phyloP scores from a whole-genome alignment of 495 filamentous ascomycete genomes.

The Chaetomidium leptoderma region DNA sequence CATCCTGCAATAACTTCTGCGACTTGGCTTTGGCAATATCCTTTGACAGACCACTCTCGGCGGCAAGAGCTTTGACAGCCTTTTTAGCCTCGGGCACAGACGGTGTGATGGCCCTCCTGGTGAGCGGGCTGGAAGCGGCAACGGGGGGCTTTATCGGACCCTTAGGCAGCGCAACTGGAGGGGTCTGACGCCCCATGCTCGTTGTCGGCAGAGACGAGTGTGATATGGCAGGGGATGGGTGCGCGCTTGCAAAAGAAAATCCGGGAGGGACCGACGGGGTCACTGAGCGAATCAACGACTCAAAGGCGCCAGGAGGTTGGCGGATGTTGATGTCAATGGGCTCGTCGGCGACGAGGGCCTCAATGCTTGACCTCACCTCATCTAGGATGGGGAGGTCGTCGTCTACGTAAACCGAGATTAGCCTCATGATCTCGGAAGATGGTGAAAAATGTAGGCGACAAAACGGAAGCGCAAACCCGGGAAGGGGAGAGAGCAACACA shows the following conservation, averaged over 20 bases:
- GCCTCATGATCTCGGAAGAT: constrained; percentile 29
- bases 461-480: background rate
- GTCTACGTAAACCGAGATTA: constrained; percentile 42
- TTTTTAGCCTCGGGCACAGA: constrained; percentile 41
- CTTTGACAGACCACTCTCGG: constrained; percentile 44
- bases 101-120: constrained; percentile 25
- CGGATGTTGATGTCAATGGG: constrained; percentile 30
- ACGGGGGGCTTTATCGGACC: constrained; percentile 17
- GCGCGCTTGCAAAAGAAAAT: constrained; percentile 54
- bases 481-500: constrained; percentile 15
- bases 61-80: constrained; percentile 43
- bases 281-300: constrained; percentile 45
- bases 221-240: constrained; percentile 41
- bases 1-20: constrained; percentile 47
- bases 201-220: constrained; percentile 22
- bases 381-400: constrained; percentile 49
- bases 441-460: constrained; percentile 7
- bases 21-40: constrained; percentile 45
- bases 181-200: constrained; percentile 17
- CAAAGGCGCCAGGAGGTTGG: constrained; percentile 37
- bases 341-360: constrained; percentile 54
- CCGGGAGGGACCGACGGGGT: constrained; percentile 65
- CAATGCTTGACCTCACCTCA: constrained; percentile 51
- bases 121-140: constrained; percentile 18
- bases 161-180: constrained; percentile 27